phyloP scores from a whole-genome alignment of 2,329 filamentous ascomycete species.

The Achaetomium macrosporum region DNA sequence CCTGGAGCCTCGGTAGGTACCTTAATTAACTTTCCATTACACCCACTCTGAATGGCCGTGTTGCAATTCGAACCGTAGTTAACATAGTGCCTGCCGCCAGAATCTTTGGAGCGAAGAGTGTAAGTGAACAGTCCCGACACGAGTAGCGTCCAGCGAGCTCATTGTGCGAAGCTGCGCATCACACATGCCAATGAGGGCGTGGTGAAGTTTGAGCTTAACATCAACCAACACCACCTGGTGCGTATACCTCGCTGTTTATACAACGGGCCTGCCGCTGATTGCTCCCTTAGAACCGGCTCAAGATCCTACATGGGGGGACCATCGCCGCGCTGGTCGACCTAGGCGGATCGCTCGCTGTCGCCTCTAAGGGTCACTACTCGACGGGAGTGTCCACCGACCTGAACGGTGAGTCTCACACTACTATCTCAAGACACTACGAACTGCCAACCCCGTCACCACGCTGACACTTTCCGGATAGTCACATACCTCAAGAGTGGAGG shows the following conservation, averaged over 20 bases:
- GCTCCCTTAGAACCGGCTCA: slow-evolving; percentile 59
- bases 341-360: slow-evolving; percentile 59
- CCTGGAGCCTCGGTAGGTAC: slow-evolving; percentile 72
- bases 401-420: slow-evolving; percentile 41
- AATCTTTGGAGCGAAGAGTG: slow-evolving; percentile 36
- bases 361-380: slow-evolving; percentile 56
- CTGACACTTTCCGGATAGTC: slow-evolving; percentile 36
- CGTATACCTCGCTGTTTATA: slow-evolving; percentile 20
- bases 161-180: slow-evolving; percentile 53
- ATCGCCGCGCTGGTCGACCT: slow-evolving; percentile 70
- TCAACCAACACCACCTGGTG: slow-evolving; percentile 70
- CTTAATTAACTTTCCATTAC: neutral
- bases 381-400: slow-evolving; percentile 62
- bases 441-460: neutral
- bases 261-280: neutral
- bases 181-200: slow-evolving; percentile 58
- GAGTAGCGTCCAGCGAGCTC: neutral
- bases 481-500: slow-evolving; percentile 57
- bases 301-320: slow-evolving; percentile 72
- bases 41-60: no score
- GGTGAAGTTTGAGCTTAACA: slow-evolving; percentile 71
- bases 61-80: neutral
- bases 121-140: slow-evolving; percentile 23
- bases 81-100: slow-evolving; percentile 23
- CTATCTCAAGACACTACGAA: neutral